Evolutionary conservation across 805 yeast species (phyloP).

Genomic region (Candida orba): DNA sequence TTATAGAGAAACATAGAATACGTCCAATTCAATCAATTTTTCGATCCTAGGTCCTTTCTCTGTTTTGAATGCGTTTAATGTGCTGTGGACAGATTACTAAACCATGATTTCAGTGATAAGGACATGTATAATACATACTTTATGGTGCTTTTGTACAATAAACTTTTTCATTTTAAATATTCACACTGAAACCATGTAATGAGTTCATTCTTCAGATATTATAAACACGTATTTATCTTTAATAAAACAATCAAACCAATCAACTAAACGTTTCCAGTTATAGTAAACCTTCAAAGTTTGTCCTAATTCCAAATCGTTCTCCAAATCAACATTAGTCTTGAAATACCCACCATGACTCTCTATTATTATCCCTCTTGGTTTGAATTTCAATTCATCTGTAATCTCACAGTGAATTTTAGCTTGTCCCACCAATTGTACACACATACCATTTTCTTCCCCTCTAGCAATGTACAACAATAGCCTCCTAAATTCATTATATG

Average conservation of each 20-base stretch:
- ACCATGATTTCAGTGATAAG: no score
- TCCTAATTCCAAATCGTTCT: conserved; percentile 7
- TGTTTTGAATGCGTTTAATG: no score
- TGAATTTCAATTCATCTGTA: conserved; percentile 14
- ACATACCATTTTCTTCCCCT: conserved; percentile 12
- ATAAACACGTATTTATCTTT: conserved; percentile 11
- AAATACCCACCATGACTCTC: conserved; percentile 11
- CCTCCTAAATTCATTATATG: conserved; percentile 16
- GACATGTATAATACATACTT: no score
- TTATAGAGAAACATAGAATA: no score
- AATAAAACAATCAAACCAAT: conserved; percentile 18
- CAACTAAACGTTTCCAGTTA: conserved; percentile 17
- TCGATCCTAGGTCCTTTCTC: no score
- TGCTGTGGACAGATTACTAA: no score
- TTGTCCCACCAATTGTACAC: conserved; percentile 14
- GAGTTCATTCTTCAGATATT: neutral
- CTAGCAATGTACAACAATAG: conserved; percentile 10
- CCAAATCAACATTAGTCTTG: conserved; percentile 8
- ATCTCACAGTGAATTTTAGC: conserved; percentile 15
- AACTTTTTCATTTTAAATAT: neutral
- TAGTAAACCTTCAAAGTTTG: conserved; percentile 12
- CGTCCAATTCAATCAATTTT: no score
- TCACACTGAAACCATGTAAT: neutral
- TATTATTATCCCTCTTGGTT: conserved; percentile 9
- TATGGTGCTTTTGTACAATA: neutral